Evolutionary conservation across 208 protist species (phyloP).

Genomic region (Perkinsela sp.): DNA sequence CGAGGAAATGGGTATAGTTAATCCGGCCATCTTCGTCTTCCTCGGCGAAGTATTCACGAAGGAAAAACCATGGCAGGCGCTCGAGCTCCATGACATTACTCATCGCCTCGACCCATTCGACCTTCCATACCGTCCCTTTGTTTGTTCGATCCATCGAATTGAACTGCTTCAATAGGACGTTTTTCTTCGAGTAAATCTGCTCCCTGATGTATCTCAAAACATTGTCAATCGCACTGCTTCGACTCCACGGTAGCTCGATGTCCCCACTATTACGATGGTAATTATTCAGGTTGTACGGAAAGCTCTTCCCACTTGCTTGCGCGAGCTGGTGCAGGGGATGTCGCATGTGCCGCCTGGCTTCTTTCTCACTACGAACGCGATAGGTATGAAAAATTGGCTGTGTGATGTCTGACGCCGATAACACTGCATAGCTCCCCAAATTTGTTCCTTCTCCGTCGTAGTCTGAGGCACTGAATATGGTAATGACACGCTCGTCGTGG

Average conservation of each 20-base stretch:
- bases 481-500: slow-evolving; percentile 68
- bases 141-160: slow-evolving; percentile 51
- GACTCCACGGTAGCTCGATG: background rate
- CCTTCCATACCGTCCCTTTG: slow-evolving; percentile 57
- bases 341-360: background rate
- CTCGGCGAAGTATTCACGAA: slow-evolving; percentile 34
- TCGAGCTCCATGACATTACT: slow-evolving; percentile 42
- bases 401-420: slow-evolving; percentile 22
- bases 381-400: slow-evolving; percentile 37
- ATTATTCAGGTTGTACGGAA: background rate
- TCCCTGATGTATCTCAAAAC: slow-evolving; percentile 46
- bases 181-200: slow-evolving; percentile 33
- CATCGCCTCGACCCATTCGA: slow-evolving; percentile 60
- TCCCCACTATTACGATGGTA: background rate
- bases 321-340: background rate
- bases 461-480: slow-evolving; percentile 89
- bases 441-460: slow-evolving; percentile 76
- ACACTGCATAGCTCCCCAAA: slow-evolving; percentile 28
- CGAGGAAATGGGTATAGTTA: slow-evolving; percentile 31
- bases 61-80: slow-evolving; percentile 48
- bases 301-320: background rate
- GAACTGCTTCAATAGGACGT: slow-evolving; percentile 53
- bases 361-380: slow-evolving; percentile 9
- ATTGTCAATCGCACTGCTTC: slow-evolving; percentile 19
- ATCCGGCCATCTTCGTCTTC: slow-evolving; percentile 28